Evolutionary conservation across 371 early-diverging fungal species (phyloP).

Genomic region (Syncephalastrum monosporum): DNA sequence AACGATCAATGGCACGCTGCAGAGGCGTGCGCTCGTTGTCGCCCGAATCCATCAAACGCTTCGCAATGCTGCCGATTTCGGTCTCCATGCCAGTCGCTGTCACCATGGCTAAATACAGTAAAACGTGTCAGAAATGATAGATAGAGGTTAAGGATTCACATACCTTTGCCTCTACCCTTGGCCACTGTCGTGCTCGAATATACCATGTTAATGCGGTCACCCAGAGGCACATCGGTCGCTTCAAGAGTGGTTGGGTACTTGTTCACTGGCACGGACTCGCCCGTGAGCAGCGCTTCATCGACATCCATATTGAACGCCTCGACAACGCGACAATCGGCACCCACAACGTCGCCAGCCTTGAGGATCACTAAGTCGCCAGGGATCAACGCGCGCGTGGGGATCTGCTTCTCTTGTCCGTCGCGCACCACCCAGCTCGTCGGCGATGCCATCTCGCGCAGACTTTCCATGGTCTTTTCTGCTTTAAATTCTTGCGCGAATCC

Average conservation of each 20-base stretch:
- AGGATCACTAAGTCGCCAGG: slow-evolving; percentile 90
- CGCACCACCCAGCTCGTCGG: slow-evolving; percentile 79
- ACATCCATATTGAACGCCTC: slow-evolving; percentile 82
- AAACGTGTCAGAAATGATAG: slow-evolving; percentile 67
- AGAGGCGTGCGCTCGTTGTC: slow-evolving; percentile 67
- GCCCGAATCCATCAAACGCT: slow-evolving; percentile 73
- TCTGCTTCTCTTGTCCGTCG: slow-evolving; percentile 70
- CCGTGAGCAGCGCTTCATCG: slow-evolving; percentile 87
- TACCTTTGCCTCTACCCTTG: slow-evolving; percentile 44
- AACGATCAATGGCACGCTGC: slow-evolving; percentile 69
- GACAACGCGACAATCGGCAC: slow-evolving; percentile 85
- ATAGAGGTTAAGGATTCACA: slow-evolving; percentile 73
- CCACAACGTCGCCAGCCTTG: slow-evolving; percentile 89
- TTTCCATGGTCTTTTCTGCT: slow-evolving; percentile 90
- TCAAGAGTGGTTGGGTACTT: slow-evolving; percentile 23
- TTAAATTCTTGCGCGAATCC: slow-evolving; percentile 90
- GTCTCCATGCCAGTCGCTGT: slow-evolving; percentile 87
- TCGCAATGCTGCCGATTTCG: slow-evolving; percentile 91
- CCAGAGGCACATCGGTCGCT: slow-evolving; percentile 38
- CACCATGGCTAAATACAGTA: slow-evolving; percentile 70
- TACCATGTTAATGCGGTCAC: slow-evolving; percentile 69
- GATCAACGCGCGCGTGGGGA: slow-evolving; percentile 71
- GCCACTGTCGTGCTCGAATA: slow-evolving; percentile 56
- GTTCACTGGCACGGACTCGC: slow-evolving; percentile 42
- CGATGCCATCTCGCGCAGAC: slow-evolving; percentile 81